Evolutionary conservation across 768 basidiomycete genomes (phyloP), one percentile per base, ranked within the genome.

Genomic region (Tulasnella sp.): DNA sequence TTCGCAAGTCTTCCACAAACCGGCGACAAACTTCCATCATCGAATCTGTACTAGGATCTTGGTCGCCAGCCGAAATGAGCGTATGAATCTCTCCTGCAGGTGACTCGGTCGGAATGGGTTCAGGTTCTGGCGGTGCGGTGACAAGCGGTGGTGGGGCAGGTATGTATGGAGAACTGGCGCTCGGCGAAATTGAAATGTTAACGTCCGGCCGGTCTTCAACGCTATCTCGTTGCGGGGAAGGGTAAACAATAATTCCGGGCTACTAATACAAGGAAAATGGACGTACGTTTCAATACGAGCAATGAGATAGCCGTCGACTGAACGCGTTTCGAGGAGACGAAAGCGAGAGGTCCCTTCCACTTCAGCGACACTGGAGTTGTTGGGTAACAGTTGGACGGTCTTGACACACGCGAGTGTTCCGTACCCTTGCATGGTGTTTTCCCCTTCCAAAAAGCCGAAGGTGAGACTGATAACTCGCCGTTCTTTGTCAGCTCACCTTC

Each of bases 11-110:
- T 17, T 55, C 39, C 7, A 55, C 40, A 41, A 55, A 55, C 1
- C 43, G 14, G 25, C 36, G 35, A 46, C 53, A 55, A 25, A 55
- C 21, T 14, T 27, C 23, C 17, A 55, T 39, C 53, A 55, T 55
- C 48, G 23, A 21, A 15, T 49, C 48, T 7, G 27, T 25, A 25
- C 21, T 21, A 17, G 41, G 41, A n/a, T 51, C 32, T 17, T 15
- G 9, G n/a, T 32, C 17, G 41, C 27, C 41, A 25, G 17, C 41
- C 6, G 41, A n/a, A n/a, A 6, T 17, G n/a, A 25, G 41, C n/a
- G 41, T 9, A 43, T 11, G n/a, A 39, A 25, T n/a, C n/a, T n/a
- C 17, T 6, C 6, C 9, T 43, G 41, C 6, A 25, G 41, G 41
- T 9, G 41, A 6, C 17, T n/a, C 9, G 41, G n/a, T n/a, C 9